phyloP scores from a whole-genome alignment of 148 eudicot species.

The Persicaria tinctoria region DNA sequence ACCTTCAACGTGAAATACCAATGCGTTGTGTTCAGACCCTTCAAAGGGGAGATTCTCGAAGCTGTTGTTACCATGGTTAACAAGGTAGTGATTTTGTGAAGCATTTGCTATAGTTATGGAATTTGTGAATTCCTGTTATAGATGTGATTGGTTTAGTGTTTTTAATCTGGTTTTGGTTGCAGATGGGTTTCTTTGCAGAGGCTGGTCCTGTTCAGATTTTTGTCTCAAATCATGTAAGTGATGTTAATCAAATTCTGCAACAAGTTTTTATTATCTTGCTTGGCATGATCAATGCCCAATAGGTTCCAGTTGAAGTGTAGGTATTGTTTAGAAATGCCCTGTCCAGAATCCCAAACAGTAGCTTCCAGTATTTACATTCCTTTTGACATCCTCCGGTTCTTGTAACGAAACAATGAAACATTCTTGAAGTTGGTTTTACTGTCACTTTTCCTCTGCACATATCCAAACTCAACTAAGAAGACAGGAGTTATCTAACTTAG shows the following conservation, averaged over 20 bases:
- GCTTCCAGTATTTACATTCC: neutral
- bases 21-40: constrained; percentile 93
- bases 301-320: neutral
- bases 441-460: neutral
- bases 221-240: constrained; percentile 87
- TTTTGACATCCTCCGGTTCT: neutral
- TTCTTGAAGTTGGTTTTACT: neutral
- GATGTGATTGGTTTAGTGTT: neutral
- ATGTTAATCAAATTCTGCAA: neutral
- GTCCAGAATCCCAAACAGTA: neutral
- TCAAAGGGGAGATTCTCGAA: constrained; percentile 88
- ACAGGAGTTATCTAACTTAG: neutral
- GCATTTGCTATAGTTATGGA: neutral
- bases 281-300: neutral
- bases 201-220: constrained; percentile 96
- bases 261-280: neutral
- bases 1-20: constrained; percentile 88
- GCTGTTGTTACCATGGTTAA: constrained; percentile 98
- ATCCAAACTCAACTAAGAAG: neutral
- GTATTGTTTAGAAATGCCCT: neutral
- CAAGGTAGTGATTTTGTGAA: constrained; percentile 40
- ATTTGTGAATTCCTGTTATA: neutral
- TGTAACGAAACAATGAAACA: neutral
- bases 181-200: constrained; percentile 99
- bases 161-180: constrained; percentile 16